These are phyloP conservation scores for Plectosphaerella cucumerina DNA, from an alignment of 2,329 filamentous ascomycete genomes.

Conservation along the genomic window DNA sequence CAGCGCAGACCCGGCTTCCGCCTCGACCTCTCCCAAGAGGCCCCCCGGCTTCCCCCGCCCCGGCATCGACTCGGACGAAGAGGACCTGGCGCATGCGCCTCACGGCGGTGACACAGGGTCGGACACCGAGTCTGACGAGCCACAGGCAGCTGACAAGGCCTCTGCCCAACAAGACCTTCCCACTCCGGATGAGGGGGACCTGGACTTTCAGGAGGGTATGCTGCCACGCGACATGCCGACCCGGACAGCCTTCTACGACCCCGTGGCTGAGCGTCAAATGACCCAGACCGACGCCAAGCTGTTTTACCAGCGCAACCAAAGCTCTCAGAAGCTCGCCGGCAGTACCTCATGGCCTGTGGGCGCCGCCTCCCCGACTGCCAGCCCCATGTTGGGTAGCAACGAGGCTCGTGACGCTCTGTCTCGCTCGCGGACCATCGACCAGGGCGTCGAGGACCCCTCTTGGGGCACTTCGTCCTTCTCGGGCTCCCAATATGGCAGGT, in stretches of 20 bases:
- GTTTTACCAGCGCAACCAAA: conserved; percentile 87
- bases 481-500: conserved; percentile 23
- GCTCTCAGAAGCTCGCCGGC: conserved; percentile 43
- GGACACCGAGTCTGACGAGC: conserved; percentile 3
- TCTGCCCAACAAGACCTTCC: neutral
- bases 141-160: neutral
- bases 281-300: conserved; percentile 92
- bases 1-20: conserved; percentile 8
- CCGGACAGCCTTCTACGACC: conserved; percentile 88
- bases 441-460: conserved; percentile 15
- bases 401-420: conserved; percentile 15
- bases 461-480: conserved; percentile 10
- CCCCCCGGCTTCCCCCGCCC: conserved; percentile 6
- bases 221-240: conserved; percentile 56
- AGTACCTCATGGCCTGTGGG: conserved; percentile 30
- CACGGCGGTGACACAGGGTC: conserved; percentile 9
- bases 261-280: conserved; percentile 89
- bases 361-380: conserved; percentile 40
- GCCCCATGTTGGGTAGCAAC: conserved; percentile 33
- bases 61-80: conserved; percentile 11
- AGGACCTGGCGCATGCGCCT: conserved; percentile 4
- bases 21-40: conserved; percentile 12
- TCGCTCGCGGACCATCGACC: conserved; percentile 21
- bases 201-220: conserved; percentile 48
- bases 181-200: conserved; percentile 3